Percentiles rank a stretch among this genome's conserved stretches.
phyloP scores from a whole-genome alignment of 768 basidiomycete species.

The Hydnomerulius pinastri region DNA sequence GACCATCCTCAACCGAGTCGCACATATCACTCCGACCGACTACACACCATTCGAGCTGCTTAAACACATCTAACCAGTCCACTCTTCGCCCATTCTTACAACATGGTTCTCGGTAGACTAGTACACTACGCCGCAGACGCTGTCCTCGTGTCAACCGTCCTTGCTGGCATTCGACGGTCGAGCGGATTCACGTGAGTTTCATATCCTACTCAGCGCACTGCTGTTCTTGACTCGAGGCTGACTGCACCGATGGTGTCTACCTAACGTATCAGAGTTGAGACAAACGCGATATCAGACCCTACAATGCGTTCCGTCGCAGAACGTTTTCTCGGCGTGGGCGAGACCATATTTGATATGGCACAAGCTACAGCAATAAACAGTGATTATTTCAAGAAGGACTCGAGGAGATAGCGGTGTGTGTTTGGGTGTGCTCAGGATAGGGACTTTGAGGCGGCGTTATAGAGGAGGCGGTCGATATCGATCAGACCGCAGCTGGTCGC shows the following conservation, averaged over 20 bases:
- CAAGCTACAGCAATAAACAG: constrained; percentile 88
- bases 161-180: constrained; percentile 88
- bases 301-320: constrained; percentile 77
- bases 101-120: constrained; percentile 68
- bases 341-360: constrained; percentile 84
- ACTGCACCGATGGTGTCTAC: constrained; percentile 3
- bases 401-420: constrained; percentile 31
- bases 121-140: constrained; percentile 85
- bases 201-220: neutral
- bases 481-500: constrained; percentile 12
- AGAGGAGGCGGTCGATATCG: neutral
- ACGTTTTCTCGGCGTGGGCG: constrained; percentile 82
- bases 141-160: constrained; percentile 80
- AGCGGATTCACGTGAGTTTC: constrained; percentile 85
- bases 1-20: neutral
- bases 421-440: neutral
- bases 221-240: neutral
- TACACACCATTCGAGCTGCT: neutral
- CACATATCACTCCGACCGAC: too few relatives aligned
- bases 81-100: constrained; percentile 1
- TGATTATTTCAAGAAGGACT: constrained; percentile 70
- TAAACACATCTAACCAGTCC: constrained; percentile 2
- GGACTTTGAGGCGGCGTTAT: neutral
- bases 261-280: constrained; percentile 54
- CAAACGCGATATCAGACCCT: constrained; percentile 70